Evolutionary conservation across 306 rosid species (phyloP).

Genomic region (Malus fusca): DNA sequence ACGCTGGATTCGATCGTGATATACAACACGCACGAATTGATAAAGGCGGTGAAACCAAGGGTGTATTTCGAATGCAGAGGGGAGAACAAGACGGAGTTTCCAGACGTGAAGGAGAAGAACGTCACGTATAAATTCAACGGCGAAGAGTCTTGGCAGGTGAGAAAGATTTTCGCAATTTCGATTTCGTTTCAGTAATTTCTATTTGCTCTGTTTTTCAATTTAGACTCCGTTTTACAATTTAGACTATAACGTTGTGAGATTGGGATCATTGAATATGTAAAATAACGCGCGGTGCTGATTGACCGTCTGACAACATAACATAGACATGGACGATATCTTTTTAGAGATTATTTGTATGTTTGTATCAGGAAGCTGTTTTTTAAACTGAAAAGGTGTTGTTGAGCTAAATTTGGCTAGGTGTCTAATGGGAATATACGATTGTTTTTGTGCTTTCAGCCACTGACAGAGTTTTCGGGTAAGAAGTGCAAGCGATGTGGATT

Average conservation of each 20-base stretch:
- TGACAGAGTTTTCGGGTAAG: conserved; percentile 43
- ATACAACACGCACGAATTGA: conserved; percentile 54
- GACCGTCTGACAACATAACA: background rate
- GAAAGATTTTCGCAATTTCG: background rate
- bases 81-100: conserved; percentile 45
- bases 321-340: background rate
- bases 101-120: conserved; percentile 50
- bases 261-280: background rate
- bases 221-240: background rate
- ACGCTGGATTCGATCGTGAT: conserved; percentile 60
- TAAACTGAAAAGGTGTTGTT: background rate
- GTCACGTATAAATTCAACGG: conserved; percentile 55
- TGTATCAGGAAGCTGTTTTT: background rate
- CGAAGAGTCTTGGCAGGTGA: conserved; percentile 95
- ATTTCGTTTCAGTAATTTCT: background rate
- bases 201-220: background rate
- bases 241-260: background rate
- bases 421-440: conserved; percentile 20
- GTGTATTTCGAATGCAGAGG: conserved; percentile 59
- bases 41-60: conserved; percentile 37
- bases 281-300: background rate
- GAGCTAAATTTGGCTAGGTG: background rate
- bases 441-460: conserved; percentile 59
- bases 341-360: background rate
- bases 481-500: conserved; percentile 90